phyloP scores from a whole-genome alignment of 768 basidiomycete species.

The Leccinum variicolor region DNA sequence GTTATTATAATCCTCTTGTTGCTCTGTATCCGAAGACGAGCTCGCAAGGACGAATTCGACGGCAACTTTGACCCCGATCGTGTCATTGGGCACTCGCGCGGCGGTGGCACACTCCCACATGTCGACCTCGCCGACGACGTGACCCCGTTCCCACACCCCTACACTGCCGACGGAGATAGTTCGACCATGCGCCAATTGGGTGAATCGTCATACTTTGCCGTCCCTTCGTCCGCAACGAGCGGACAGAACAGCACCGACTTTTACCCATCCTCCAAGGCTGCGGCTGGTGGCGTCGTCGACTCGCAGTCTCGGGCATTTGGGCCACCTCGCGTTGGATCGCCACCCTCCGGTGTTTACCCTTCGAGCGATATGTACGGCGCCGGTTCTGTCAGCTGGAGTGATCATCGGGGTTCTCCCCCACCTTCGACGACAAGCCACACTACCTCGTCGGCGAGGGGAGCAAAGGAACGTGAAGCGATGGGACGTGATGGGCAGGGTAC shows the following conservation, averaged over 20 bases:
- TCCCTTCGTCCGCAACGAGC: slow-evolving; percentile 2
- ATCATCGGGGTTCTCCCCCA: slow-evolving; percentile 19
- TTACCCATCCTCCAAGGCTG: background rate
- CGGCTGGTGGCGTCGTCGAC: background rate
- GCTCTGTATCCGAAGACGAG: slow-evolving; percentile 27
- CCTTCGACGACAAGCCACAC: slow-evolving; percentile 19
- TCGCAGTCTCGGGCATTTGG: slow-evolving; percentile 9
- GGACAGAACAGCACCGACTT: slow-evolving; percentile 8
- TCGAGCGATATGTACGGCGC: slow-evolving; percentile 10
- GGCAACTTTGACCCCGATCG: slow-evolving; percentile 50
- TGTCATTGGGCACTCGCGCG: slow-evolving; percentile 28
- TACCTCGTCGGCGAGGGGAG: slow-evolving; percentile 9
- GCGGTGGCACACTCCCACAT: slow-evolving; percentile 23
- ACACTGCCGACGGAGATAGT: slow-evolving; percentile 1
- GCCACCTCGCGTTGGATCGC: background rate
- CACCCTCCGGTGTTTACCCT: slow-evolving; percentile 3
- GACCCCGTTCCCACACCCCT: slow-evolving; percentile 18
- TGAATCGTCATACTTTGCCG: slow-evolving; percentile 5
- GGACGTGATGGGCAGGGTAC: slow-evolving; percentile 13
- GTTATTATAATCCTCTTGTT: slow-evolving; percentile 25
- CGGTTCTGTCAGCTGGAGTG: slow-evolving; percentile 18
- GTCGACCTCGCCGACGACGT: slow-evolving; percentile 31
- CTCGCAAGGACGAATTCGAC: slow-evolving; percentile 40
- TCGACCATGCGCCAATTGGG: slow-evolving; percentile 25
- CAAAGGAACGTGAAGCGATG: slow-evolving; percentile 27